Percentiles rank a stretch among this genome's conserved stretches.
These are phyloP conservation scores for Sclerotinia spermophila DNA, from an alignment of 2,329 filamentous ascomycete species.

Conservation along the genomic window DNA sequence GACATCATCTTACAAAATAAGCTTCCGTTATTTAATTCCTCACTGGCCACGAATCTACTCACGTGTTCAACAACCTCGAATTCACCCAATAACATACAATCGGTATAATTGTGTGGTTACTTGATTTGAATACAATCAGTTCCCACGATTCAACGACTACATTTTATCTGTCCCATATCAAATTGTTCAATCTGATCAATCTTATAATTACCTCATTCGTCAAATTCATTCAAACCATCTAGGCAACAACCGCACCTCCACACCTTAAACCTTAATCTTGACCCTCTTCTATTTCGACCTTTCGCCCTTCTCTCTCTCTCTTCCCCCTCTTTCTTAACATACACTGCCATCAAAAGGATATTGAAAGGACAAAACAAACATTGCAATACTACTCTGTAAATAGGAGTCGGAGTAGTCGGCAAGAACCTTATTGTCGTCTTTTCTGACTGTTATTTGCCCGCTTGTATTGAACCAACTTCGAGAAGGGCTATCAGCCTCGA, in stretches of 20 bases:
- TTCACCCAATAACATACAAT: not conserved
- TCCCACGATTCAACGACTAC: not conserved
- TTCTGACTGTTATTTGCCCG: not conserved
- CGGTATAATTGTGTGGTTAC: not conserved
- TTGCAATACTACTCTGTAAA: not conserved
- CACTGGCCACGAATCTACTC: not conserved
- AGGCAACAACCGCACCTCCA: slow-evolving; percentile 11
- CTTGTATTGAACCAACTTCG: not conserved
- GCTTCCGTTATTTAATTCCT: not conserved
- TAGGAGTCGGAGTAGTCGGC: not conserved
- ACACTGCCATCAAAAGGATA: not conserved
- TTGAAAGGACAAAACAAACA: too few species aligned
- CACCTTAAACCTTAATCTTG: not conserved
- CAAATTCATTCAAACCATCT: not conserved
- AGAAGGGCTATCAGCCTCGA: slow-evolving; percentile 2
- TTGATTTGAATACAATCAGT: not conserved
- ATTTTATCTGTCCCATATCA: not conserved
- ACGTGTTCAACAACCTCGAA: not conserved
- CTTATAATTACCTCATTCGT: slow-evolving; percentile 6
- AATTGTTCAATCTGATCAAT: not conserved
- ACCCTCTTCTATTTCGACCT: not conserved
- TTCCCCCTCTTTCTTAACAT: not conserved
- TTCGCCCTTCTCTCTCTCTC: not conserved
- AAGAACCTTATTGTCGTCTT: not conserved
- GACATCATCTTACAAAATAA: not conserved